Base-by-base conservation (phyloP, 345 rosid genomes). In the Brassica incana region DNA sequence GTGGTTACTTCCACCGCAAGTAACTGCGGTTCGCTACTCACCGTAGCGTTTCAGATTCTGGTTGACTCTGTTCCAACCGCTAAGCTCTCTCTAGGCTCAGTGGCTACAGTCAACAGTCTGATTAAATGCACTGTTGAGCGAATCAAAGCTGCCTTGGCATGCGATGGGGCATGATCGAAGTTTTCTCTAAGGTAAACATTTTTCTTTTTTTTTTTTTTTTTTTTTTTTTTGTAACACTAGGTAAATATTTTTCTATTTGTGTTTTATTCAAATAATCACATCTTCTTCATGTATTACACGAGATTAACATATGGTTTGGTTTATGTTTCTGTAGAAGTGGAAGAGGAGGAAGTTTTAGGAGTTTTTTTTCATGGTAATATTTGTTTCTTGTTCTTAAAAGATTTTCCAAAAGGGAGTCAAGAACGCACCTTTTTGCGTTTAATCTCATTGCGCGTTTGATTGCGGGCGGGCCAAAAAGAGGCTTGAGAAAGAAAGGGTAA, bases 21-120 rank as follows among this genome's bases (percentile, higher is more conserved):
- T 54, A 54, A 54, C 9, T 6, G 60, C 2, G 97, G 97, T 4
- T 88, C 97, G 5, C 85, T 95, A 0, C 86, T 95, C 25, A 95
- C 99, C 0, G 97, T 95, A 0, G 97, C 97, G 35, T 95, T 95
- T 80, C 99, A 95, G 84, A 95, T 95, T 43, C 80, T 92, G 67
- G 98, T 95, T 0, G 98, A 92, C 81, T 90, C 98, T 1, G 89
- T 89, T 65, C 99, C 99, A 16, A 88, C 93, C 0, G 95, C 97
- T 35, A 95, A 92, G 80, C 94, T 95, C 80, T 92, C 97, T 59
- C 89, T 92, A 0, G 94, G 97, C 18, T 95, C 97, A 0, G 99
- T 95, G 11, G 91, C 97, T 23, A 95, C 99, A 0, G 99, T 95
- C 5, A 91, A 90, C 81, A 95, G 88, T 81, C 89, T 95, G 30